These are phyloP conservation scores for Plasmodium falciparum DNA, from an alignment of 169 alveolate genomes.

Conservation along the genomic window DNA sequence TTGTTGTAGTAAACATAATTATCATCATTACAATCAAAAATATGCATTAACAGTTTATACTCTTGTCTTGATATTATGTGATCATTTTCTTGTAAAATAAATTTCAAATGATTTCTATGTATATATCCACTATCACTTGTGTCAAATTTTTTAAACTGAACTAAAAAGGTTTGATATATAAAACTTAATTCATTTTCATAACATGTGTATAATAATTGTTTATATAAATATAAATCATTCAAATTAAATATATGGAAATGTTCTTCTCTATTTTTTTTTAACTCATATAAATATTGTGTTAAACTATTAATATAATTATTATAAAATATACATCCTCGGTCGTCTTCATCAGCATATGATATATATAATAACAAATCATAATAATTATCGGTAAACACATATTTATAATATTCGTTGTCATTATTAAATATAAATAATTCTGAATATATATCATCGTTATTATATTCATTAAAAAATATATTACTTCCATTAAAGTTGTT, in stretches of 20 bases:
- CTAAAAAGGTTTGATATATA: constrained; percentile 35
- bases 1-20: constrained; percentile 63
- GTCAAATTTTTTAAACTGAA: constrained; percentile 49
- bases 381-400: constrained; percentile 53
- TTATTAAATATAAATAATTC: constrained; percentile 27
- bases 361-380: constrained; percentile 66
- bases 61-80: constrained; percentile 74
- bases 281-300: constrained; percentile 54
- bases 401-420: constrained; percentile 38
- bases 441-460: neutral
- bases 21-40: constrained; percentile 60
- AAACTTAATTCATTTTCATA: constrained; percentile 67
- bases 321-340: constrained; percentile 43
- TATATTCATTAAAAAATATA: constrained; percentile 29
- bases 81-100: constrained; percentile 25
- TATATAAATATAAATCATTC: constrained; percentile 34
- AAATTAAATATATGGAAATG: constrained; percentile 16
- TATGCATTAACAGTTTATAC: constrained; percentile 42
- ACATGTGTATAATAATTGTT: constrained; percentile 65
- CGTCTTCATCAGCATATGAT: constrained; percentile 73
- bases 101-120: constrained; percentile 40
- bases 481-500: constrained; percentile 59
- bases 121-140: constrained; percentile 64
- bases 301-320: constrained; percentile 31
- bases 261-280: constrained; percentile 60